Base-by-base conservation (phyloP, 768 basidiomycete genomes). In the Sporobolomyces roseus region DNA sequence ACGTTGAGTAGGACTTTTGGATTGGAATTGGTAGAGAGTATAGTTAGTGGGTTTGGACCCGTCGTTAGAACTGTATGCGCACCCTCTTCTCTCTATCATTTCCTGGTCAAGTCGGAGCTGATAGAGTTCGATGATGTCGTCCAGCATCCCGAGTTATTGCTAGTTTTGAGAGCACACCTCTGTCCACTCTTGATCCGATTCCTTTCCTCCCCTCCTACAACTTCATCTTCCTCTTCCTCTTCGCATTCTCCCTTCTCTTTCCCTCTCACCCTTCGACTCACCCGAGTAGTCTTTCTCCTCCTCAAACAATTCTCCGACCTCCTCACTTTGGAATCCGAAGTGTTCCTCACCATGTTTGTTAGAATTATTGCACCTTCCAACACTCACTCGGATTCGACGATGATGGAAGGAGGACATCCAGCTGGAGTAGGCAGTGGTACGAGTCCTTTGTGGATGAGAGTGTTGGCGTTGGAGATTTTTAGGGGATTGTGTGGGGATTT, bases 21-120 rank as follows among this genome's bases (percentile, higher is more conserved):
- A 0, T 80, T 99, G n/a, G 94, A 99, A 79, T 81, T 98, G 61
- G 91, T 98, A 43, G 94, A 99, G 80, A 97, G 93, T 75, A 90
- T 97, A 3, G 80, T 99, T 58, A 93, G 91, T 10, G 93, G 93
- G 77, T 93, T 93, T 74, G 87, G 91, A 70, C 84, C 83, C n/a
- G 81, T 91, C 0, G 93, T 93, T 77, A 84, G 88, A 59, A 85
- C 88, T 82, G 93, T 89, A 73, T 43, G 80, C 77, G n/a, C 9
- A 2, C 23, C 16, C 21, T 55, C 25, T 33, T 67, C 45, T 7
- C 43, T 23, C 43, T 27, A 6, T 35, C 21, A 16, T 21, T 49
- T 16, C 10, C 54, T 36, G 21, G 23, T 29, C 21, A 7, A 16
- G 10, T n/a, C 35, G n/a, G n/a, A 25, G 23, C 33, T 45, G 65